phyloP scores from a whole-genome alignment of 805 yeast species.

The Schizosaccharomyces cryophilus region DNA sequence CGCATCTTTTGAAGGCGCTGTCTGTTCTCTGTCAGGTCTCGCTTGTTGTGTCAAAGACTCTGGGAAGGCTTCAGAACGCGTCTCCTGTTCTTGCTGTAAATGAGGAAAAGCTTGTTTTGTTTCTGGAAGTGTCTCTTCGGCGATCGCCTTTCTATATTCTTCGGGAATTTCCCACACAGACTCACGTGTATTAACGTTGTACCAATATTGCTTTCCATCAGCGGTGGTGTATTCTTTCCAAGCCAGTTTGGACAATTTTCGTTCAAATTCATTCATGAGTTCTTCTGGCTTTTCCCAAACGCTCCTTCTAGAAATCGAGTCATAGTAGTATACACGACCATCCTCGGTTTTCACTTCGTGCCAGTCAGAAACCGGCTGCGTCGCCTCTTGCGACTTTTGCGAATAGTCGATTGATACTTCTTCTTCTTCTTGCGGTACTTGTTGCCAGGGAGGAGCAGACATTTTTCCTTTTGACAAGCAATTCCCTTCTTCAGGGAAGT shows the following conservation, averaged over 20 bases:
- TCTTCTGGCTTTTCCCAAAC: conserved; percentile 63
- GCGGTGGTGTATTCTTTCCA: conserved; percentile 30
- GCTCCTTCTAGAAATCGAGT: conserved; percentile 37
- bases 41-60: background rate
- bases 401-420: background rate
- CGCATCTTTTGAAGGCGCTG: background rate
- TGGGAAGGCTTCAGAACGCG: background rate
- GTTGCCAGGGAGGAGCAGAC: conserved; percentile 1
- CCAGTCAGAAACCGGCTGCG: conserved; percentile 22
- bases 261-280: conserved; percentile 18
- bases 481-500: background rate
- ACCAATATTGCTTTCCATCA: conserved; percentile 44
- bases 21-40: background rate
- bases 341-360: conserved; percentile 35
- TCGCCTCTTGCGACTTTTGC: background rate
- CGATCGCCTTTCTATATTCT: conserved; percentile 17
- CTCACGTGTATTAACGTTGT: conserved; percentile 34
- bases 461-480: background rate
- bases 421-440: background rate
- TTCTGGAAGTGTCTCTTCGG: conserved; percentile 6
- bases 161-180: conserved; percentile 66
- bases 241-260: conserved; percentile 22
- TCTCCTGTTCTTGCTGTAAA: background rate
- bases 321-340: conserved; percentile 50
- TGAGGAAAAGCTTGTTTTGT: background rate